phyloP scores from a whole-genome alignment of 2,329 filamentous ascomycete species.

The Aspergillus japonicus region DNA sequence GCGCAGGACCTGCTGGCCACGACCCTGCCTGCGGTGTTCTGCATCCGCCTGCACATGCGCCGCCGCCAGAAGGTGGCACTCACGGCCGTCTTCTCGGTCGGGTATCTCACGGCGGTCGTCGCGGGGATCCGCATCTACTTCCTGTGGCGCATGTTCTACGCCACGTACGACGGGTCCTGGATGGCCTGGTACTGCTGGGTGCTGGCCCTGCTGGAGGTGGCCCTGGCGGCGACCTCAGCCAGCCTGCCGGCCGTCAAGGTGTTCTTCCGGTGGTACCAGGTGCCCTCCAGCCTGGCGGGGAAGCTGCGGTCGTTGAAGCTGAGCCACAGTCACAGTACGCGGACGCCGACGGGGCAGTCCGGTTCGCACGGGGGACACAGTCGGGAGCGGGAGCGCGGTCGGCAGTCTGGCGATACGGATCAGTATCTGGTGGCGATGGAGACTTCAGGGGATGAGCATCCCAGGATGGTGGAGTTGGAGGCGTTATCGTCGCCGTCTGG shows the following conservation, averaged over 20 bases:
- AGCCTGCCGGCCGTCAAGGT: constrained; percentile 7
- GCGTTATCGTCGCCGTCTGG: neutral
- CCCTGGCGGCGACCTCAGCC: constrained; percentile 2
- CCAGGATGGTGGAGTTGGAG: neutral
- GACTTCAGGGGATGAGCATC: neutral
- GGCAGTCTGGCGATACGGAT: neutral
- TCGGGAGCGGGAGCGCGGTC: neutral
- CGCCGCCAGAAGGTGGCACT: constrained; percentile 8
- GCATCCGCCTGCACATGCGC: constrained; percentile 5
- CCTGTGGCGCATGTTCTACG: constrained; percentile 4
- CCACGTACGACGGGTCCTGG: constrained; percentile 3
- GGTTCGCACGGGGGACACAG: no score
- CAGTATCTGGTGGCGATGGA: neutral
- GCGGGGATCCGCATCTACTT: constrained; percentile 5
- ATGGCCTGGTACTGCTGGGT: constrained; percentile 11
- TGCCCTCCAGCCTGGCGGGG: no score
- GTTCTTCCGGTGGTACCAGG: neutral
- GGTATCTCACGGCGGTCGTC: constrained; percentile 6
- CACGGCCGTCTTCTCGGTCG: constrained; percentile 3
- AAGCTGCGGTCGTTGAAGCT: neutral
- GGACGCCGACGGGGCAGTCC: neutral
- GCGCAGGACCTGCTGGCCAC: constrained; percentile 9
- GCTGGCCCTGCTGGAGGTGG: constrained; percentile 7
- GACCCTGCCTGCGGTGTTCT: constrained; percentile 2
- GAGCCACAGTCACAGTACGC: neutral